Conservation (phyloP, 805 yeast species). For the Candida wancherniae region DNA sequence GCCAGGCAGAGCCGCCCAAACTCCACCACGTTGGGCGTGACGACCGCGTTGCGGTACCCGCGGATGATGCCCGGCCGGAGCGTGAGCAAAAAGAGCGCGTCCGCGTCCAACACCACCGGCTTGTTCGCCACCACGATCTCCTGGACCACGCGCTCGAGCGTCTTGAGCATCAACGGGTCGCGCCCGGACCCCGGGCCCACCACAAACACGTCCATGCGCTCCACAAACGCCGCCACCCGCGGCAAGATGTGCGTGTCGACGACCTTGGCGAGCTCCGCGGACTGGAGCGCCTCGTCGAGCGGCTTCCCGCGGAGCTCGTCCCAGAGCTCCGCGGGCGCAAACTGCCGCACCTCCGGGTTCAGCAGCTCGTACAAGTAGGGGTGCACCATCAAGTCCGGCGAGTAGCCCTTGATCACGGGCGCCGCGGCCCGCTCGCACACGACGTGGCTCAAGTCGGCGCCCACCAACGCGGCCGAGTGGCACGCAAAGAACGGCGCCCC, state of each 20-base stretch:
- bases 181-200: conserved; percentile 95
- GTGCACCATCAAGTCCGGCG: conserved; percentile 95
- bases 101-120: conserved; percentile 88
- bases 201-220: conserved; percentile 71
- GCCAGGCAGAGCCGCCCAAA: conserved; percentile 63
- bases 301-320: conserved; percentile 12
- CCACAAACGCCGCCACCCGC: conserved; percentile 50
- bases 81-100: conserved; percentile 68
- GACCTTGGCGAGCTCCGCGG: conserved; percentile 24
- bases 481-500: conserved; percentile 96
- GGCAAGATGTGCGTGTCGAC: conserved; percentile 47
- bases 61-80: conserved; percentile 49
- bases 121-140: conserved; percentile 51
- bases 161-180: conserved; percentile 59
- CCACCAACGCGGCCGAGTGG: conserved; percentile 76
- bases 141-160: conserved; percentile 53
- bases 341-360: conserved; percentile 21
- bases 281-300: conserved; percentile 21
- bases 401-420: conserved; percentile 74
- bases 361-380: conserved; percentile 66
- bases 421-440: conserved; percentile 83
- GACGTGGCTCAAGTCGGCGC: conserved; percentile 85
- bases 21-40: conserved; percentile 91
- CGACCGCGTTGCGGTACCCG: conserved; percentile 55
- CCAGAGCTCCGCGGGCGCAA: conserved; percentile 19